These are phyloP conservation scores for Gastrolobium bilobum DNA, from an alignment of 306 rosid species.

Conservation along the genomic window DNA sequence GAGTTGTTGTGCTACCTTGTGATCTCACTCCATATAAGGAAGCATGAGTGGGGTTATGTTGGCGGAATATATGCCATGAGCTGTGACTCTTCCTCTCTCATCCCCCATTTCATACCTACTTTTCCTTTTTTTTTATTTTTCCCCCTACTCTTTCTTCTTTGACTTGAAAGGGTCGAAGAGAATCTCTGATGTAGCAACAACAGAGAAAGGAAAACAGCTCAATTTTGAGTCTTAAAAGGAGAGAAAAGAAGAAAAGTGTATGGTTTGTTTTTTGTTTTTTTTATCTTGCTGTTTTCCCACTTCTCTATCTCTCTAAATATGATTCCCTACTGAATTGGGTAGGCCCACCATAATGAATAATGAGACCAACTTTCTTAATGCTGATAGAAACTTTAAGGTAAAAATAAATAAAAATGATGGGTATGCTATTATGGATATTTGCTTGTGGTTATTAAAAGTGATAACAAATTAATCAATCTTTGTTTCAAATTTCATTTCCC, in stretches of 20 bases:
- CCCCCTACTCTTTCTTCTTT: slow-evolving; percentile 58
- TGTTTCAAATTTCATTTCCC: slow-evolving; percentile 43
- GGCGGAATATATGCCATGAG: slow-evolving; percentile 97
- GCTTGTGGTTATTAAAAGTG: slow-evolving; percentile 67
- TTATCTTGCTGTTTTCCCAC: slow-evolving; percentile 78
- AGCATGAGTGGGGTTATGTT: slow-evolving; percentile 90
- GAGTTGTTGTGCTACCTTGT: slow-evolving; percentile 63
- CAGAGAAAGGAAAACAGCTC: slow-evolving; percentile 71
- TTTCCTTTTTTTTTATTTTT: slow-evolving; percentile 41
- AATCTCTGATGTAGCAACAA: slow-evolving; percentile 76
- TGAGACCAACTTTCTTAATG: slow-evolving; percentile 70
- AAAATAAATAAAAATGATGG: slow-evolving; percentile 33
- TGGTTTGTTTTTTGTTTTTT: slow-evolving; percentile 77
- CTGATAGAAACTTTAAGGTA: slow-evolving; percentile 56
- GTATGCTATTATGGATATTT: slow-evolving; percentile 61
- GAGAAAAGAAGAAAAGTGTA: slow-evolving; percentile 84
- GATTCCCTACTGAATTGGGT: slow-evolving; percentile 73
- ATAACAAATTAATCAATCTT: slow-evolving; percentile 56
- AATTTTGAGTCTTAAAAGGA: slow-evolving; percentile 84
- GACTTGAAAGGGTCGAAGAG: slow-evolving; percentile 79
- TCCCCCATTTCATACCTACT: slow-evolving; percentile 65
- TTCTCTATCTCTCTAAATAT: slow-evolving; percentile 49
- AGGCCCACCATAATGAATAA: slow-evolving; percentile 78
- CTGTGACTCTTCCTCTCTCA: slow-evolving; percentile 61
- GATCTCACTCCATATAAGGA: slow-evolving; percentile 94